Base-by-base conservation (phyloP, 2,329 filamentous ascomycete species). In the Cladosporium phlei region DNA sequence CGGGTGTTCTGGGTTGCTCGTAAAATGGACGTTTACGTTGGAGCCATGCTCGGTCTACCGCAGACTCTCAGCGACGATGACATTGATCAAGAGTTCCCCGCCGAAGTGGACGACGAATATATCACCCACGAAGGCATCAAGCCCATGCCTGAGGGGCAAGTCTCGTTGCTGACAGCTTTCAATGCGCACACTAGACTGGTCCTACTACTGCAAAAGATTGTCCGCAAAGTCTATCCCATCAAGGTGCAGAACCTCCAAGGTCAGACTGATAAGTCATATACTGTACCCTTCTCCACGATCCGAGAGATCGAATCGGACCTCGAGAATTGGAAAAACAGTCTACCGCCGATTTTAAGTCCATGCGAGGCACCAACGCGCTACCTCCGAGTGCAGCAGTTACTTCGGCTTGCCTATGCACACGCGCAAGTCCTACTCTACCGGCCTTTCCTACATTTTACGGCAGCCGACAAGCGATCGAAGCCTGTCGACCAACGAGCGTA, bases 401-500 rank as follows among this genome's bases (percentile, higher is more conserved):
- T 93, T 16, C 77, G 86, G 27, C 83, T 93, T 65, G 79, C 83
- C n/a, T 91, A 86, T 61, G 85, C 85, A 2, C 86, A 91, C 59
- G 85, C 89, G 4, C 87, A 91, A 60, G 82, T 93, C 64, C 81
- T 93, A 59, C 70, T 93, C 2, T 93, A 93, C 59, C 75, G 88
- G 14, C 88, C 88, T 0, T 93, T 93, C 62, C 69, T 93, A 10
- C 88, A 93, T 62, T 93, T 91, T 55, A 82, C 88, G 12, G 88
- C 86, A 6, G 80, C 81, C 33, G 62, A 69, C 16, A 68, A 69
- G 53, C 66, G 66, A 47, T 69, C 69, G 6, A 72, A 71, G 37
- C 68, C 68, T 37, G 71, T 86, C n/a, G 86, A 90, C 56, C 83
- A 88, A 55, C 75, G 86, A 43, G 86, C 85, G 1, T 91, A 88